Evolutionary conservation across 108 stramenopile species (phyloP).

Genomic region (Parmales sp.): DNA sequence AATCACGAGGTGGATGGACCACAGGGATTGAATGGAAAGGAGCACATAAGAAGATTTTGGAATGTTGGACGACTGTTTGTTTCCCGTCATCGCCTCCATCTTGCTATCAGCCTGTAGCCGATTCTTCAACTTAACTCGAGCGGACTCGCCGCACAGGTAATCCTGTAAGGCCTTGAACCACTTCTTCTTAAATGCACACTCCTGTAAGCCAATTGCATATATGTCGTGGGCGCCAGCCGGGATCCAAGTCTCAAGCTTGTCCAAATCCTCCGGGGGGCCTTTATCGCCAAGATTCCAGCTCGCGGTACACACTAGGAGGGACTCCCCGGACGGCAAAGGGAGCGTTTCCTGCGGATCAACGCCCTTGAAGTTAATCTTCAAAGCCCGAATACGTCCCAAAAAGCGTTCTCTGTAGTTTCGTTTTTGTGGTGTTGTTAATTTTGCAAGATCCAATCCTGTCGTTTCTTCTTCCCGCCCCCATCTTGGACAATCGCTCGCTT

Average conservation of each 20-base stretch:
- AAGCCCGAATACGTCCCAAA: neutral
- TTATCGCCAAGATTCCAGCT: conserved; percentile 11
- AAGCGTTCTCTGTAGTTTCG: too few relatives aligned
- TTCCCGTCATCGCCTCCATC: neutral
- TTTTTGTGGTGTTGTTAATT: too few relatives aligned
- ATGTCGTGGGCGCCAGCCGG: conserved; percentile 21
- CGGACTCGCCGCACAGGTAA: conserved; percentile 3
- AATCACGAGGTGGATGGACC: neutral
- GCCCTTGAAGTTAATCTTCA: neutral
- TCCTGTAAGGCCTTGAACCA: conserved; percentile 12
- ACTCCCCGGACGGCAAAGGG: neutral
- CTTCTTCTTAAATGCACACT: conserved; percentile 11
- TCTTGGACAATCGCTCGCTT: too few relatives aligned
- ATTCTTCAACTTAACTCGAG: neutral
- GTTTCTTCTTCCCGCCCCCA: too few relatives aligned
- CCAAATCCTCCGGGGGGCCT: neutral
- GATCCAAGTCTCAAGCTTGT: conserved; percentile 15
- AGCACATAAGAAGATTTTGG: neutral
- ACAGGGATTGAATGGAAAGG: neutral
- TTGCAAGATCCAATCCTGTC: too few relatives aligned
- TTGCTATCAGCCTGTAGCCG: neutral
- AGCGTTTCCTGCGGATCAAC: neutral
- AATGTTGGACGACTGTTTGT: neutral
- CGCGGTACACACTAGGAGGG: neutral
- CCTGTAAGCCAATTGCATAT: conserved; percentile 33